These are phyloP conservation scores for Chimonanthus praecox DNA, from an alignment of 164 flowering plant species.

Conservation along the genomic window DNA sequence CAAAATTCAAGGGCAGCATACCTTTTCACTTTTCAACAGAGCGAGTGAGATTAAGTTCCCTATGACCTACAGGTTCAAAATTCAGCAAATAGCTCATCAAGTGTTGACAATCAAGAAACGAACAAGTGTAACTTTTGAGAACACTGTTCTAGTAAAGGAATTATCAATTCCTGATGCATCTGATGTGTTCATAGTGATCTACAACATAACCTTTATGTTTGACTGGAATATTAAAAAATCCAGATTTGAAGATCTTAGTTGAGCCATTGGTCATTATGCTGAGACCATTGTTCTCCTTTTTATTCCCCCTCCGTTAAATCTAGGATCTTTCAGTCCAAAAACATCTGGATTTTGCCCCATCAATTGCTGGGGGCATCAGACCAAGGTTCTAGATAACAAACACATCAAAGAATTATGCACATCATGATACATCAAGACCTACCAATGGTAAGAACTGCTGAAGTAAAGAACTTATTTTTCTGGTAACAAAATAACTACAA, in stretches of 20 bases:
- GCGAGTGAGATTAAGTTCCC: conserved; percentile 80
- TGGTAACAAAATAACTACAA: not conserved
- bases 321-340: not conserved
- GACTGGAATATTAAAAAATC: not conserved
- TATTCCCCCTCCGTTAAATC: not conserved
- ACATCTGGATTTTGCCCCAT: not conserved
- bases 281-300: too few relatives aligned
- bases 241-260: not conserved
- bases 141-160: not conserved
- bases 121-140: not conserved
- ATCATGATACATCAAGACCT: not conserved
- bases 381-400: not conserved
- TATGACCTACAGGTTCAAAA: conserved; percentile 51
- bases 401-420: not conserved
- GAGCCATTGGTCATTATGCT: not conserved
- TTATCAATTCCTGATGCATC: not conserved
- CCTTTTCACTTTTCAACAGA: conserved; percentile 54
- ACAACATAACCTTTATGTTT: not conserved
- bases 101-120: not conserved
- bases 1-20: conserved; percentile 20
- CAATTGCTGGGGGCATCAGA: not conserved
- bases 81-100: not conserved
- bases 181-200: not conserved
- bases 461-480: not conserved
- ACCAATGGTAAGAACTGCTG: not conserved